phyloP scores from a whole-genome alignment of 352 stramenopile genomes.

The Phytophthora agathidicida region DNA sequence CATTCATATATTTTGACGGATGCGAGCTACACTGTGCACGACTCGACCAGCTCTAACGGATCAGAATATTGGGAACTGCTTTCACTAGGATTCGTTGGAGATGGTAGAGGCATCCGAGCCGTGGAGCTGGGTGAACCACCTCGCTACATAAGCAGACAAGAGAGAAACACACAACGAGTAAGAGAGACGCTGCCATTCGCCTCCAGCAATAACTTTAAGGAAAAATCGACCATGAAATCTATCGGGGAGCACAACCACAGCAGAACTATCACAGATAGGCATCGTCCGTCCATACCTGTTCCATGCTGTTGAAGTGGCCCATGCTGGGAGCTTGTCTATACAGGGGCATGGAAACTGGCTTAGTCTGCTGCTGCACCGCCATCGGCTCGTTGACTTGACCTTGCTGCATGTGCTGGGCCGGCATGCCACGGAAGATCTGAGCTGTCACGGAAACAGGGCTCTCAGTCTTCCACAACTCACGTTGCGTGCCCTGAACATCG shows the following conservation, averaged over 20 bases:
- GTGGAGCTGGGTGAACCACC: too few relatives aligned
- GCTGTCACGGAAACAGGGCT: constrained; percentile 68
- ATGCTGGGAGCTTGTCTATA: constrained; percentile 59
- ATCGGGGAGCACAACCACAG: constrained; percentile 29
- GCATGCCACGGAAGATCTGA: constrained; percentile 55
- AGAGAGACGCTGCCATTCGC: constrained; percentile 30
- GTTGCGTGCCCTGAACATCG: constrained; percentile 57
- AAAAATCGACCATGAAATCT: constrained; percentile 32
- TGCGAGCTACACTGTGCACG: too few relatives aligned
- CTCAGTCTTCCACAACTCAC: constrained; percentile 67
- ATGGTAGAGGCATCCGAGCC: too few relatives aligned
- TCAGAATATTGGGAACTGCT: too few relatives aligned
- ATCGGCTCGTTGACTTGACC: constrained; percentile 32
- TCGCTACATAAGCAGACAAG: too few relatives aligned
- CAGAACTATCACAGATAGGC: constrained; percentile 40
- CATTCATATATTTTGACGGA: too few relatives aligned
- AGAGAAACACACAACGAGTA: too few relatives aligned
- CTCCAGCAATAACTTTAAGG: constrained; percentile 42
- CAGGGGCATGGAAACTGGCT: constrained; percentile 44
- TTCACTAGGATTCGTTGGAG: too few relatives aligned
- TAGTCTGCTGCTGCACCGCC: constrained; percentile 40
- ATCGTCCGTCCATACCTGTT: constrained; percentile 64
- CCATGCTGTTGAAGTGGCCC: constrained; percentile 59
- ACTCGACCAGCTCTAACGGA: too few relatives aligned
- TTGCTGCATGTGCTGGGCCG: constrained; percentile 38